Evolutionary conservation across 371 early-diverging fungal genomes (phyloP), one percentile per base, ranked within the genome.

Genomic region (Chytridium lagenaria): DNA sequence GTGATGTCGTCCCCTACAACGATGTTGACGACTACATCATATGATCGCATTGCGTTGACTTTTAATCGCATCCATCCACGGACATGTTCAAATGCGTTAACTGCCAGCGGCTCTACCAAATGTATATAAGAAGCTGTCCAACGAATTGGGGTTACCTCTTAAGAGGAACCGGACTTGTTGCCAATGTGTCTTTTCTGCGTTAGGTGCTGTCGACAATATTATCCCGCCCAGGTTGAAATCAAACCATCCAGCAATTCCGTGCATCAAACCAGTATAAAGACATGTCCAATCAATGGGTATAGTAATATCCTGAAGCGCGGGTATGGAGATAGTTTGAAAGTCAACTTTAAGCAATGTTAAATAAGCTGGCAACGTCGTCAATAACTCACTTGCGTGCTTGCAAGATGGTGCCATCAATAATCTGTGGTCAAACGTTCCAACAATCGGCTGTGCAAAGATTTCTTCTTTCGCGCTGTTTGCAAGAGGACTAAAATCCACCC

Each of bases 231-330:
- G 94, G 23, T 87, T 83, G 44, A 96, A 86, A 81, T 97, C 97
- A 71, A 98, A 98, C 99, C 99, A 98, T 26, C 95, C 94, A n/a
- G 93, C 97, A 28, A 98, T 87, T 40, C 97, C 98, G 66, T 97
- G 97, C 84, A 98, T 89, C 51, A 84, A 38, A 1, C 78, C 76
- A 1, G 98, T 98, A 75, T 92, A 95, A 55, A 85, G 86, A 5
- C 91, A 84, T 7, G 82, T 83, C 95, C 95, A 97, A 26, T 78
- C 71, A 70, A 98, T 87, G 0, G 96, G 96, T 31, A 98, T 92
- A 1, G 88, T 84, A 55, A 98, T 90, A 73, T 94, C 91, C 69
- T 91, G 84, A 26, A 98, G 77, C 23, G 92, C 91, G 23, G 85
- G 80, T 66, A 93, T 69, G 0, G 92, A 90, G 44, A 96, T 89